Percentiles rank a stretch among this genome's conserved stretches.
Evolutionary conservation across 2,329 filamentous ascomycete genomes (phyloP).

Genomic region (Beauveria varroae): DNA sequence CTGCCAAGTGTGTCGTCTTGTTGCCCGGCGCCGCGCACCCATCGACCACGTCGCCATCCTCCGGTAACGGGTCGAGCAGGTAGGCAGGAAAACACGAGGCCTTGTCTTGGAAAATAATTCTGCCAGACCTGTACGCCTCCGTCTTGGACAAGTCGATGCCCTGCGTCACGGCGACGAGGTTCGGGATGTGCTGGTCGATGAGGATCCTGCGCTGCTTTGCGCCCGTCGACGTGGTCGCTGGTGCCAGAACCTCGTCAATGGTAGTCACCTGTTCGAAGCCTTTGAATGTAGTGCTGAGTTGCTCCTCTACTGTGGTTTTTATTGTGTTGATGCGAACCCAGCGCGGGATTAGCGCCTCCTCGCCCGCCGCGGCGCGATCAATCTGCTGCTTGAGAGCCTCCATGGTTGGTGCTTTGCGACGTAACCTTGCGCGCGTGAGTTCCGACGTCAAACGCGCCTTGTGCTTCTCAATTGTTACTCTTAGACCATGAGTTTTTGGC

Average conservation of each 20-base stretch:
- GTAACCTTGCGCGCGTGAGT: conserved; percentile 70
- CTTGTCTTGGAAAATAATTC: conserved; percentile 90
- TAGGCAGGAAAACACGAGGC: conserved; percentile 95
- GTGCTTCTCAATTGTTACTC: conserved; percentile 68
- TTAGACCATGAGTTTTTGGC: conserved; percentile 69
- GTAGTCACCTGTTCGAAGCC: conserved; percentile 49
- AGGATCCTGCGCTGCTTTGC: conserved; percentile 45
- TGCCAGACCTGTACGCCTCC: conserved; percentile 64
- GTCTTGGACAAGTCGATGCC: conserved; percentile 65
- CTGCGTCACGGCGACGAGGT: conserved; percentile 72
- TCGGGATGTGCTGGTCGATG: conserved; percentile 75
- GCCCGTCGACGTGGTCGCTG: conserved; percentile 14
- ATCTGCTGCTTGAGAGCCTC: conserved; percentile 57
- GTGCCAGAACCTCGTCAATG: conserved; percentile 47
- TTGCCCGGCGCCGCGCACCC: conserved; percentile 93
- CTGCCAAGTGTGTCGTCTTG: conserved; percentile 90
- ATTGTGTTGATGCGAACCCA: conserved; percentile 88
- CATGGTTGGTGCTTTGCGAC: conserved; percentile 60
- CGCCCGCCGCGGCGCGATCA: conserved; percentile 39
- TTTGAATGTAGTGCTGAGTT: conserved; percentile 68
- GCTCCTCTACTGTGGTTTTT: conserved; percentile 59
- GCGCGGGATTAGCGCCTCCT: conserved; percentile 61
- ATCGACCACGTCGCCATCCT: conserved; percentile 76
- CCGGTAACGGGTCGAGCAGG: conserved; percentile 60
- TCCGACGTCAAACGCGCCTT: conserved; percentile 75